Evolutionary conservation across 2,329 filamentous ascomycete species (phyloP).

Genomic region (Curvularia verruculosa): DNA sequence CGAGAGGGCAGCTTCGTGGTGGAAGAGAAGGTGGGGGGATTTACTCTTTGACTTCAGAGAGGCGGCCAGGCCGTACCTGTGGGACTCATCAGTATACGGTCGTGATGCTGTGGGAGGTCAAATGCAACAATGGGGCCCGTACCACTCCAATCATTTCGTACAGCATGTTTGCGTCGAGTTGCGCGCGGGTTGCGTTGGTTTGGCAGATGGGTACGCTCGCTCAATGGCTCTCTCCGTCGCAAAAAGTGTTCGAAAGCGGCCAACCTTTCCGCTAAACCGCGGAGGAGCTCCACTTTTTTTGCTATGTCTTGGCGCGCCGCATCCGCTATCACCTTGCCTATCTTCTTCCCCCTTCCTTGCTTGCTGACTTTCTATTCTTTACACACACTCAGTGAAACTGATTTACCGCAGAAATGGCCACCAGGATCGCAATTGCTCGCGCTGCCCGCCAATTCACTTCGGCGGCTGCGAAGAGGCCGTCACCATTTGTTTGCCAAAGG

Average conservation of each 20-base stretch:
- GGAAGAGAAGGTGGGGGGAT: slow-evolving; percentile 20
- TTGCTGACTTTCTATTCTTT: background rate
- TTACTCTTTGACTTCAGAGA: slow-evolving; percentile 95
- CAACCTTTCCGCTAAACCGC: slow-evolving; percentile 24
- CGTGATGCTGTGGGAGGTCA: background rate
- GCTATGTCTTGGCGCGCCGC: slow-evolving; percentile 12
- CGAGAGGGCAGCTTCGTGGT: slow-evolving; percentile 1
- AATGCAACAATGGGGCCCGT: slow-evolving; percentile 44
- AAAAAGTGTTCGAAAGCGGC: slow-evolving; percentile 29
- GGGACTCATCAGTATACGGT: background rate
- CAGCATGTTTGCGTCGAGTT: slow-evolving; percentile 67
- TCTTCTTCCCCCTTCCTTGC: background rate
- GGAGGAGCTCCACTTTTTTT: slow-evolving; percentile 15
- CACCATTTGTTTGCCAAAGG: slow-evolving; percentile 32
- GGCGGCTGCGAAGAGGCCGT: slow-evolving; percentile 31
- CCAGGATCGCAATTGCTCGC: slow-evolving; percentile 41
- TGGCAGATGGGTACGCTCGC: background rate
- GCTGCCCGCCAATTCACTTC: slow-evolving; percentile 46
- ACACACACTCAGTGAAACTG: background rate
- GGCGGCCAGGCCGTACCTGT: slow-evolving; percentile 88
- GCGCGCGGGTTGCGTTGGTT: slow-evolving; percentile 4
- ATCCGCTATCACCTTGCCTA: slow-evolving; percentile 7
- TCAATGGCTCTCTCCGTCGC: slow-evolving; percentile 24
- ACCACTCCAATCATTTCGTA: slow-evolving; percentile 98
- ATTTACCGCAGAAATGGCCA: slow-evolving; percentile 40